Evolutionary conservation across 352 stramenopile species (phyloP), one percentile per base, ranked within the genome.

Genomic region (Globisporangium radiosum): DNA sequence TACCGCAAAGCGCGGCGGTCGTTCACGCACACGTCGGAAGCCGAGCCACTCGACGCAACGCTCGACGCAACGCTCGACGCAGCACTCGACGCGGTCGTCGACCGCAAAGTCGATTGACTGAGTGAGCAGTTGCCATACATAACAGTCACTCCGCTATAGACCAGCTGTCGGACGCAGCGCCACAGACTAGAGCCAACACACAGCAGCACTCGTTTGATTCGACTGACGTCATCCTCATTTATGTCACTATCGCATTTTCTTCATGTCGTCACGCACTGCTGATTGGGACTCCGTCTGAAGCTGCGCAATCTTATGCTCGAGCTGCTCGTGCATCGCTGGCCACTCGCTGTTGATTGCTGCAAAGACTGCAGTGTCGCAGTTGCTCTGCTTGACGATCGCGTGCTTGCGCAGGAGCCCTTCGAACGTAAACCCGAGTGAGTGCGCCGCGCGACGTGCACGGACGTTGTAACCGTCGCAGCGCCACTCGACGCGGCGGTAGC

Each of bases 381-480:
- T 97, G 65, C 82, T 84, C 6, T 82, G 75, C 66, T 95, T 90
- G 47, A 90, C 66, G 59, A 97, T 77, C 57, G 76, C 75, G 65
- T 96, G 85, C 63, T 96, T 97, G 9, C 85, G 77, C 57, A 96
- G 64, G 8, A 97, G 87, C 7, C 88, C 88, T 70, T 97, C 88
- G 58, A 96, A 90, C 9, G 73, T 77, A 56, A 97, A 94, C 7
- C 88, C 87, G 38, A 94, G 61, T 38, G 79, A 89, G 56, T 96
- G 84, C 1, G 73, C 87, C 17, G 81, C 78, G 39, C 85, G 84
- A 55, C 86, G 67, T 40, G 79, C 87, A n/a, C 84, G 83, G 8
- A 94, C 79, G 62, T 97, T 95, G 64, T 94, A 78, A 17, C 85
- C 87, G 42, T 96, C 88, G 54, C 85, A 92, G 3, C 77, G 71